Evolutionary conservation across 1,284 basidiomycete species (phyloP), one percentile per base, ranked within the genome.

Genomic region (Cerrena zonata): DNA sequence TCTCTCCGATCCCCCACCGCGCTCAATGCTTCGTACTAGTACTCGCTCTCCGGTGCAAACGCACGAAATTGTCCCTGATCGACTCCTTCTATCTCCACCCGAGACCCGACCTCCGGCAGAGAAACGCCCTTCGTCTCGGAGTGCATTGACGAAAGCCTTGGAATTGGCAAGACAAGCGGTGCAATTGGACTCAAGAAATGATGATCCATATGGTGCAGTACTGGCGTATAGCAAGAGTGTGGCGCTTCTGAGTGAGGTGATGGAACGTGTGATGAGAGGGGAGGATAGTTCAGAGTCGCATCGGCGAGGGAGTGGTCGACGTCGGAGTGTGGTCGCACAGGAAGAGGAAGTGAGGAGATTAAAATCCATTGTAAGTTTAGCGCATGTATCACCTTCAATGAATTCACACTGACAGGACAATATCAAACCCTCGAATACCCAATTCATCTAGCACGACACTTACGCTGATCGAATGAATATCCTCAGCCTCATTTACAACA

Each of bases 391-490:
- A 7, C 7, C 7, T 34, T 7, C 15, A 15, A 34, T 7, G 7
- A 34, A 34, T 7, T 34, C 7, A 34, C 30, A 34, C 30, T 34
- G 15, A 34, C 15, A 34, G 7, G 30, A 15, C 30, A 7, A 34
- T 7, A 48, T 40, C 22, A 34, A 38, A 4, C 18, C 42, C 53
- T 43, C 39, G 49, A 53, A 36, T 47, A 43, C 45, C 56, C 15
- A 62, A 23, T 37, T 45, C 48, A 38, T 47, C n/a, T 40, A 91
- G 89, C 89, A 91, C 63, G 89, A 91, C 67, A 91, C 89, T 7
- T 91, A 91, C 65, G 87, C 87, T 51, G 88, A 91, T 68, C 80
- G 88, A 53, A 91, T 91, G 88, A 87, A 88, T 63, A 90, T 91
- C 60, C 75, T 91, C 51, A 89, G 86, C 59, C 76, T 89, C 56